Evolutionary conservation across 441 rosid species (phyloP).

Genomic region (Mallotus japonicus): DNA sequence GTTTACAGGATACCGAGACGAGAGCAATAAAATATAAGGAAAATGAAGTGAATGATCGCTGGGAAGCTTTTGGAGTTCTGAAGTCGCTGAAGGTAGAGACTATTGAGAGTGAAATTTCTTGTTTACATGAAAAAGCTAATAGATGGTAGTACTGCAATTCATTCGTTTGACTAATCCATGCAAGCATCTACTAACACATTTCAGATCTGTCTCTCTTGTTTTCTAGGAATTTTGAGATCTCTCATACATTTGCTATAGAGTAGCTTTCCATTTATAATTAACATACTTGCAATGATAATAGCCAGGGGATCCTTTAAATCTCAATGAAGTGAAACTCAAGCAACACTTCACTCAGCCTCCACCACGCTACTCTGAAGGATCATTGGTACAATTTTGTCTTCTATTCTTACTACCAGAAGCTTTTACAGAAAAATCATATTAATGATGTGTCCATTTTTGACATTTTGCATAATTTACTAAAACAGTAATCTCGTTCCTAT

Average conservation of each 20-base stretch:
- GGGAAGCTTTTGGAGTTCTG: conserved; percentile 53
- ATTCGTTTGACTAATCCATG: not conserved
- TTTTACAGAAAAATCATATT: not conserved
- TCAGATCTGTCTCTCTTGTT: not conserved
- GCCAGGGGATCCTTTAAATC: conserved; percentile 62
- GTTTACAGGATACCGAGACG: conserved; percentile 66
- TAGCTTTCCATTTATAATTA: conserved; percentile 16
- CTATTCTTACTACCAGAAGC: not conserved
- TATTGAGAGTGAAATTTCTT: conserved; percentile 12
- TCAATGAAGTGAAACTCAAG: conserved; percentile 60
- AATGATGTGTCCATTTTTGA: not conserved
- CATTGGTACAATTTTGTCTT: conserved; percentile 57
- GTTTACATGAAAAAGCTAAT: conserved; percentile 11
- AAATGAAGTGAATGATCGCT: conserved; percentile 38
- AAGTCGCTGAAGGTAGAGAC: conserved; percentile 60
- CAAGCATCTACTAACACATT: not conserved
- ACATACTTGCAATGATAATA: conserved; percentile 27
- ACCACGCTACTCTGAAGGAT: conserved; percentile 85
- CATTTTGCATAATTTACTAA: too few species aligned
- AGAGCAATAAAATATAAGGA: conserved; percentile 51
- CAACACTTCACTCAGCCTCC: conserved; percentile 88
- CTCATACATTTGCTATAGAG: conserved; percentile 13
- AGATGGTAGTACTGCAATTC: not conserved
- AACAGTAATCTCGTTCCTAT: too few species aligned
- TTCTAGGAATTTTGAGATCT: conserved; percentile 14